Conservation (phyloP, 2,329 filamentous ascomycete species). For the Rhexocercosporidium sp. region DNA sequence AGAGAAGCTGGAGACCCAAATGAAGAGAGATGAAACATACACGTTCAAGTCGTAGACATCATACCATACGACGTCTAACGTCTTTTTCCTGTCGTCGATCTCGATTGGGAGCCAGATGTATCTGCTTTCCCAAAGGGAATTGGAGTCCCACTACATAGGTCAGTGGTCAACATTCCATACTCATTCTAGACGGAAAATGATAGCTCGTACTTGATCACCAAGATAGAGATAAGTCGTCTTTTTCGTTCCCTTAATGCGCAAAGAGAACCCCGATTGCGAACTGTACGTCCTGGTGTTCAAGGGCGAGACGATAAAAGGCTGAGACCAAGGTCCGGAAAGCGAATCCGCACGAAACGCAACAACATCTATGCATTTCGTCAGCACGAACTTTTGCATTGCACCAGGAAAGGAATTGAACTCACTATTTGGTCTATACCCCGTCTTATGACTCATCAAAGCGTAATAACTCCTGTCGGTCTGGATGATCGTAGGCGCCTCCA, state of each 20-base stretch:
- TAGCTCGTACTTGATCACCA: constrained; percentile 14
- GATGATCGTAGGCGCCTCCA: constrained; percentile 64
- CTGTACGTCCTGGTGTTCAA: constrained; percentile 57
- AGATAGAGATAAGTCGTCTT: constrained; percentile 53
- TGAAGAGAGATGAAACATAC: constrained; percentile 36
- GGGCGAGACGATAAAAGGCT: constrained; percentile 57
- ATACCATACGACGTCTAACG: constrained; percentile 56
- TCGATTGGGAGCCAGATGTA: constrained; percentile 62
- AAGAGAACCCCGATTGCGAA: constrained; percentile 56
- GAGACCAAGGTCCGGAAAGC: constrained; percentile 57
- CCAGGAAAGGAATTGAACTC: constrained; percentile 16
- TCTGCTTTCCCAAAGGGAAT: constrained; percentile 60
- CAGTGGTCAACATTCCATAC: constrained; percentile 34
- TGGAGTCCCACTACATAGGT: constrained; percentile 57
- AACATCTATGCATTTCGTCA: constrained; percentile 47
- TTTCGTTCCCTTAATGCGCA: constrained; percentile 54
- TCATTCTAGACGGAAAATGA: neutral
- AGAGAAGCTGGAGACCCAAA: neutral
- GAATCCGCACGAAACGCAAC: constrained; percentile 60
- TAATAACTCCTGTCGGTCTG: constrained; percentile 65
- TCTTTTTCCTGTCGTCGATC: constrained; percentile 57
- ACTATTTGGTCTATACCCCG: constrained; percentile 65
- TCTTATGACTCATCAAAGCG: constrained; percentile 67
- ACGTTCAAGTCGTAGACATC: constrained; percentile 62
- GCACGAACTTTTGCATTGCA: neutral